Conservation (phyloP, 1,284 basidiomycete genomes). For the Puccinia novopanici region DNA sequence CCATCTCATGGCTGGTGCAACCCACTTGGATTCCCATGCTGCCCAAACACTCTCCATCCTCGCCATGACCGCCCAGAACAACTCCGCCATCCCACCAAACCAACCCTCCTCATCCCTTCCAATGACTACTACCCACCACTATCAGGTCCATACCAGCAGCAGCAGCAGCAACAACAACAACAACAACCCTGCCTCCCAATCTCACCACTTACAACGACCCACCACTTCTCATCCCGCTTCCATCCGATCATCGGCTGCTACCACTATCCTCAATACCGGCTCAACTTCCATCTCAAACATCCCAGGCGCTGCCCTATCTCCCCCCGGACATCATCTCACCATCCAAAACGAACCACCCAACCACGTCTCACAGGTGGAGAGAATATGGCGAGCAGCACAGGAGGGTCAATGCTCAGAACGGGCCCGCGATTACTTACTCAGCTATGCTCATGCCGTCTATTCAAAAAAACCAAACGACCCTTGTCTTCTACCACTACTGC, state of each 20-base stretch:
- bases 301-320: not conserved
- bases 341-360: not conserved
- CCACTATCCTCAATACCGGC: slow-evolving; percentile 16
- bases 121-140: too few species aligned
- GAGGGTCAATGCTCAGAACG: slow-evolving; percentile 49
- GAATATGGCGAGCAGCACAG: slow-evolving; percentile 49
- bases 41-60: too few species aligned
- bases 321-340: not conserved
- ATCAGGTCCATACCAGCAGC: too few species aligned
- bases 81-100: too few species aligned
- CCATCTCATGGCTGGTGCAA: too few species aligned
- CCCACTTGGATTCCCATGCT: too few species aligned
- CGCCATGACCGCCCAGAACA: too few species aligned
- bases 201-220: not conserved
- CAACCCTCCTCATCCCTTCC: too few species aligned
- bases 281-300: slow-evolving; percentile 11
- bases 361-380: slow-evolving; percentile 39
- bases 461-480: slow-evolving; percentile 46
- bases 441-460: slow-evolving; percentile 49
- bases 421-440: slow-evolving; percentile 45
- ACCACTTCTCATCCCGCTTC: slow-evolving; percentile 6
- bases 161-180: too few species aligned
- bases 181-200: too few species aligned
- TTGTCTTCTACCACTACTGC: slow-evolving; percentile 57
- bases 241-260: slow-evolving; percentile 16